Evolutionary conservation across 371 early-diverging fungal genomes (phyloP).

Genomic region (Cokeromyces recurvatus): DNA sequence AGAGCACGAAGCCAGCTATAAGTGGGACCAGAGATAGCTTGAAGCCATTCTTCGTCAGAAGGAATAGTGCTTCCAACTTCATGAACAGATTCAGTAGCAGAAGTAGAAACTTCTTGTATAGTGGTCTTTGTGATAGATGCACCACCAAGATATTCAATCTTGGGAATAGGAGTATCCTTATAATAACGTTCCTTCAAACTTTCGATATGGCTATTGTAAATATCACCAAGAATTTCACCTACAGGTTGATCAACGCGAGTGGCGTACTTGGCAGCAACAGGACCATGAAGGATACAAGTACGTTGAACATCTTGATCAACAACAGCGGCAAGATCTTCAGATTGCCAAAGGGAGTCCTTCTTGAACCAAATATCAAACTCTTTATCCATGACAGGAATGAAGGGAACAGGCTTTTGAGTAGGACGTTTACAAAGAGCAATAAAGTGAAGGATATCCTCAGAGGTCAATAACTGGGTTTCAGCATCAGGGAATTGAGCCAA

Average conservation of each 20-base stretch:
- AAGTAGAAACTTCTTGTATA: constrained; percentile 17
- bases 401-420: constrained; percentile 89
- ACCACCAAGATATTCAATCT: constrained; percentile 82
- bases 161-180: constrained; percentile 64
- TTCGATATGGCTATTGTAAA: constrained; percentile 80
- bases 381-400: constrained; percentile 89
- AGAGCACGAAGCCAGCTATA: constrained; percentile 87
- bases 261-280: constrained; percentile 82
- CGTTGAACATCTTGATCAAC: constrained; percentile 88
- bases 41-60: constrained; percentile 78
- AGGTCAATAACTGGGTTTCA: constrained; percentile 72
- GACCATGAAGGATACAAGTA: constrained; percentile 94
- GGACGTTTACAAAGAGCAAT: constrained; percentile 77
- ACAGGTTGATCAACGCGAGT: constrained; percentile 84
- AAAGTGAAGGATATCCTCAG: constrained; percentile 92
- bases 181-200: constrained; percentile 79
- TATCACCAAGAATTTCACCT: constrained; percentile 83
- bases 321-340: constrained; percentile 89
- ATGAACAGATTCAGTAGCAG: constrained; percentile 46
- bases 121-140: constrained; percentile 26
- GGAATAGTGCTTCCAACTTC: constrained; percentile 49
- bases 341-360: constrained; percentile 97
- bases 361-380: constrained; percentile 94
- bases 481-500: constrained; percentile 78
- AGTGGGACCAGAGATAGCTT: constrained; percentile 65